A percentile compares a stretch with the other conserved stretches of the same genome.
phyloP scores from a whole-genome alignment of 2,329 filamentous ascomycete species.

The Stemphylium lycopersici region DNA sequence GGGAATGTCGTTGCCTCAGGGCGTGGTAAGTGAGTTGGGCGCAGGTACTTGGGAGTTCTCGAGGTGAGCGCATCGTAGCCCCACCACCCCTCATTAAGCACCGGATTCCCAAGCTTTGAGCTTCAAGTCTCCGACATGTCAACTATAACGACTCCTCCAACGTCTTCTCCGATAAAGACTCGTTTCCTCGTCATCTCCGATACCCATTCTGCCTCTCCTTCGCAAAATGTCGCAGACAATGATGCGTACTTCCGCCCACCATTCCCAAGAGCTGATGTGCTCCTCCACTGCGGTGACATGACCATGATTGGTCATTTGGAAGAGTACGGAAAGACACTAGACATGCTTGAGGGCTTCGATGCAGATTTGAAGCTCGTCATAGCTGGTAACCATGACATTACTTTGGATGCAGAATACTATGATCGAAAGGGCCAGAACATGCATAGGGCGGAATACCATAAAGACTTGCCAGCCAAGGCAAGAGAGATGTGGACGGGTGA shows the following conservation, averaged over 20 bases:
- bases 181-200: conserved; percentile 55
- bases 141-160: not conserved
- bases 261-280: conserved; percentile 59
- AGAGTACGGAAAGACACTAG: conserved; percentile 57
- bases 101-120: not conserved
- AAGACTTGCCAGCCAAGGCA: conserved; percentile 35
- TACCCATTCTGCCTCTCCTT: conserved; percentile 43
- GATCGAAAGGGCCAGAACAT: conserved; percentile 31
- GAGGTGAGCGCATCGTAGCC: not conserved
- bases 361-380: conserved; percentile 67
- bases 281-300: conserved; percentile 65
- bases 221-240: conserved; percentile 12
- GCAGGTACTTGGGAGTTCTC: not conserved
- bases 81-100: conserved; percentile 9
- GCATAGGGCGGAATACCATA: conserved; percentile 30
- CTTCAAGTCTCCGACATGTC: conserved; percentile 21
- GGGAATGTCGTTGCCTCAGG: not conserved
- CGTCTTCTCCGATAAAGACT: conserved; percentile 38
- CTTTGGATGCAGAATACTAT: conserved; percentile 61
- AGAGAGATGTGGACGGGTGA: conserved; percentile 56
- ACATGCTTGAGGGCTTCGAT: conserved; percentile 56
- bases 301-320: conserved; percentile 57
- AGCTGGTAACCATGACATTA: conserved; percentile 64
- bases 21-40: not conserved
- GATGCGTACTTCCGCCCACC: conserved; percentile 43